Base-by-base conservation (phyloP, 2,329 filamentous ascomycete genomes). In the Byssothecium circinans region DNA sequence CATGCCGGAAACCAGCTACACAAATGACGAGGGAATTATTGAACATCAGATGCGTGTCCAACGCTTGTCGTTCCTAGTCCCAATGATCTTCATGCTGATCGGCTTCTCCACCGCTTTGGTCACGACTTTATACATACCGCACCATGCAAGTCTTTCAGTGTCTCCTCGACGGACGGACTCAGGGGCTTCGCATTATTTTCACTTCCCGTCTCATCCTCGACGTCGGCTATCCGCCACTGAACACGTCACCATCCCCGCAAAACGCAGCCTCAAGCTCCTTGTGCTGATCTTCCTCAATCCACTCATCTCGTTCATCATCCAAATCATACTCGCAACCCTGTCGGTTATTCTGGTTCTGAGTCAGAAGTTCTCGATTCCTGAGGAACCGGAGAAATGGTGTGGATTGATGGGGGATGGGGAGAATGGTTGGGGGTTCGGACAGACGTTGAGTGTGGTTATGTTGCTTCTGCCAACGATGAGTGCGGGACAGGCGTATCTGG, bases 361-460 rank as follows among this genome's bases (percentile, higher is more conserved):
- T 6, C 62, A 67, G 41, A 66, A 67, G 36, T 67, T 67, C 23
- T 54, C 61, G 7, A 39, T 36, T 2, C 63, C 62, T 2, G 42
- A 53, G 18, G 57, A 63, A 38, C 18, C 47, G 1, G 36, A 30
- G 11, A 38, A 37, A 17, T 62, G 56, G 40, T 68, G 62, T 30
- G 58, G 62, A 10, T 22, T 68, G 25, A 57, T 62, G 19, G 55
- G 60, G 27, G 34, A 54, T 10, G 54, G 45, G 4, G 63, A 67
- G 43, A 65, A 68, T 39, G 37, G 49, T 12, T 67, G 63, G 63
- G 61, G 62, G 3, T 67, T 67, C 40, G 60, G 64, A 5, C 62
- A 67, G 49, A 68, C 62, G 17, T 34, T 68, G 49, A 64, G 60
- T 48, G 57, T 65, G 19, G 58, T 60, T 2, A 65, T 68, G 60